Base-by-base conservation (phyloP, 257 asterid genomes). In the Solanum verrucosum region DNA sequence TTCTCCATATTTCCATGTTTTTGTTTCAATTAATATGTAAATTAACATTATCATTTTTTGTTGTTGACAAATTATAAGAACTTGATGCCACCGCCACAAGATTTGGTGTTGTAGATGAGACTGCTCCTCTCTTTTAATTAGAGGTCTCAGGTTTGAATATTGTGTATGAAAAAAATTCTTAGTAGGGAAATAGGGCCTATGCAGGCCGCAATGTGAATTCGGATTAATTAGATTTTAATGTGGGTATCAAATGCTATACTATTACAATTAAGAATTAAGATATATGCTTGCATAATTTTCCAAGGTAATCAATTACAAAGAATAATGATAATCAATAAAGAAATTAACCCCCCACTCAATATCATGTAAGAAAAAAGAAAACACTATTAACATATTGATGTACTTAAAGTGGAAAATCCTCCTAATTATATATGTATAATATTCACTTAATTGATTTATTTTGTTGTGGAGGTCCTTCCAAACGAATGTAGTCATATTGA, bases 401-500 rank as follows among this genome's bases (percentile, higher is more conserved):
- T 18, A 49, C n/a, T 37, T 37, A 82, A 81, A 52, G 3, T 27
- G 27, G 37, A 44, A 46, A 81, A 49, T 20, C 31, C 44, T 82
- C 21, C 71, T 82, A 82, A 82, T 46, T 79, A 15, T n/a, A 5
- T 81, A 77, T 74, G 56, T 40, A 49, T 52, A 82, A 52, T 82
- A 49, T 49, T 31, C 6, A 52, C 31, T 9, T 49, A 67, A 52
- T 56, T 56, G 65, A 56, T 82, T 13, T 49, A 31, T 82, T 82
- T 82, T 49, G 5, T 49, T 31, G 70, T 31, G 44, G 70, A 23
- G 93, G 94, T 1, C 89, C 92, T 93, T 93, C 92, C 33, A 92
- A 90, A 83, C 94, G 92, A 33, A 93, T 91, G 46, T 92, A 91
- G 84, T 93, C 98, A 82, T 95, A 94, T 94, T 94, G 93, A 81